Conservation (phyloP, 1,284 basidiomycete species). For the Rhodotorula glutinis region DNA sequence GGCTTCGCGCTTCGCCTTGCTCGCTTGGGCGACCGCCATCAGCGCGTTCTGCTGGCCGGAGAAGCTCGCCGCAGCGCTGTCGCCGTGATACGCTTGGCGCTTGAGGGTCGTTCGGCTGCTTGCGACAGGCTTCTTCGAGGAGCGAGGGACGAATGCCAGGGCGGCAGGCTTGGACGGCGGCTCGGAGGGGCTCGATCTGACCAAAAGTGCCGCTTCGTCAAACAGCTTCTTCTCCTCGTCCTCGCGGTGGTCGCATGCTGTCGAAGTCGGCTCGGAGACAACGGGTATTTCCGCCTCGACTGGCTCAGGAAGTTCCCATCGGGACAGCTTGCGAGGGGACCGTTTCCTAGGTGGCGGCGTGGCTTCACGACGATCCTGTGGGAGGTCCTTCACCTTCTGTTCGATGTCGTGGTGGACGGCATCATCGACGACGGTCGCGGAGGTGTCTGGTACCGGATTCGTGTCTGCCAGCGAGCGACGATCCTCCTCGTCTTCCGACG, state of each 20-base stretch:
- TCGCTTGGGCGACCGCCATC: neutral
- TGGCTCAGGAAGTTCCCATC: neutral
- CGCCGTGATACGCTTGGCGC: too few relatives aligned
- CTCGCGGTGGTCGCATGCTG: neutral
- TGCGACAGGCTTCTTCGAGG: neutral
- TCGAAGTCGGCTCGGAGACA: neutral
- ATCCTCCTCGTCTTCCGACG: too few relatives aligned
- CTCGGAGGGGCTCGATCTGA: neutral
- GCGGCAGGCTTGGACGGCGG: neutral
- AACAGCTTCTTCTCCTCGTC: neutral
- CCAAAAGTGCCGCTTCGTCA: neutral
- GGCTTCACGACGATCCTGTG: neutral
- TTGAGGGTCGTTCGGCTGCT: too few relatives aligned
- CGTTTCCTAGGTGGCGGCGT: neutral
- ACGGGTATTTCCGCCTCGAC: too few relatives aligned
- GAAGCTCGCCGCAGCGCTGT: neutral
- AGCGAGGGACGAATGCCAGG: neutral
- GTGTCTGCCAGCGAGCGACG: too few relatives aligned
- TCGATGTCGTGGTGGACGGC: too few relatives aligned
- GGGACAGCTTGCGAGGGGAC: neutral
- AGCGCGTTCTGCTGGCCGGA: neutral
- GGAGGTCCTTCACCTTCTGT: too few relatives aligned
- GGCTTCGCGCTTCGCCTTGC: neutral
- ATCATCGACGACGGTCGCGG: neutral
- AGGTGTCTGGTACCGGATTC: neutral